phyloP scores from a whole-genome alignment of 768 basidiomycete genomes.

The Mycena rebaudengoi region DNA sequence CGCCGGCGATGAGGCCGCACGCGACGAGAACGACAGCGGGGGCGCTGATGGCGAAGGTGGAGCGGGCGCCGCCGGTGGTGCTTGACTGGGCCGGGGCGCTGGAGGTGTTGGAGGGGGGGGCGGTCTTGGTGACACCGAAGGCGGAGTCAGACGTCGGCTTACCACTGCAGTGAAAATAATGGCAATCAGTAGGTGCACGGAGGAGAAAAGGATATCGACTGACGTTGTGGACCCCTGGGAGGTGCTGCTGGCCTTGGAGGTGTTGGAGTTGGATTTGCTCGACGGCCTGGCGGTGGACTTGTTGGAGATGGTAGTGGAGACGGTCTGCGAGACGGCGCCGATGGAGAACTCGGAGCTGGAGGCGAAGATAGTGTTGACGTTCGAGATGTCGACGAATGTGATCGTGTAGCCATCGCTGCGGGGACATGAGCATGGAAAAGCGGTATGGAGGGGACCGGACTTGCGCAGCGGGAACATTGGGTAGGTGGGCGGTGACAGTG shows the following conservation, averaged over 20 bases:
- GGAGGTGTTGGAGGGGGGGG: not conserved
- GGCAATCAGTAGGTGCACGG: not conserved
- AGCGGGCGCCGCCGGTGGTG: not conserved
- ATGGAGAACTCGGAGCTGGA: conserved; percentile 15
- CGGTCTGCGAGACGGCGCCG: conserved; percentile 11
- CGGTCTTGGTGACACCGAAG: not conserved
- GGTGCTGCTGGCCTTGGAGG: not conserved
- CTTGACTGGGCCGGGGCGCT: too few relatives aligned
- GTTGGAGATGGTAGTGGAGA: not conserved
- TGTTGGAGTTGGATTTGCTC: not conserved
- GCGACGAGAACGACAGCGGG: conserved; percentile 11
- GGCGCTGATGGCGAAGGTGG: conserved; percentile 3
- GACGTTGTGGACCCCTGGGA: not conserved
- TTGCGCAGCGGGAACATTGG: conserved; percentile 6
- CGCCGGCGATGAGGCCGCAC: conserved; percentile 15
- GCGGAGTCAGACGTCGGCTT: not conserved
- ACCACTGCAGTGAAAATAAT: not conserved
- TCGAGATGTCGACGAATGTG: conserved; percentile 14
- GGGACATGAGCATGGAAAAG: not conserved
- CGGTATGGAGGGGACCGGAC: not conserved
- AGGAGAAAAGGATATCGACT: not conserved
- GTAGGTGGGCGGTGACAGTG: conserved; percentile 2
- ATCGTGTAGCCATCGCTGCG: conserved; percentile 14
- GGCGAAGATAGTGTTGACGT: conserved; percentile 16
- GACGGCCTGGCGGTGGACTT: not conserved